phyloP scores from a whole-genome alignment of 805 yeast genomes.

The Metschnikowia arizonensis region DNA sequence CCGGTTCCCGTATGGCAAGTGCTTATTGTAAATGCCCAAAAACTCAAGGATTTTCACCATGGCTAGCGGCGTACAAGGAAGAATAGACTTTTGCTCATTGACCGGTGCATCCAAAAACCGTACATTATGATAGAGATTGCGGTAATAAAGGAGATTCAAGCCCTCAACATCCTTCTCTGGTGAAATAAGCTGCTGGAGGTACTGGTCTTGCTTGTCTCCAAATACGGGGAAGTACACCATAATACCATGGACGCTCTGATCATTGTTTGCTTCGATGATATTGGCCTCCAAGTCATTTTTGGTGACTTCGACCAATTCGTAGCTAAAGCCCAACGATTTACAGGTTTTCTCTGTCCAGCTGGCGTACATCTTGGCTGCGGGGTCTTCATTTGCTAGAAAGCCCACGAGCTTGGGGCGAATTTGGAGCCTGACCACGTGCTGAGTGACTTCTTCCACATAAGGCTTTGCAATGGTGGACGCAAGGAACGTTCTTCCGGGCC shows the following conservation, averaged over 20 bases:
- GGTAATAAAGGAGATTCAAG: constrained; percentile 81
- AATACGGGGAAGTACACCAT: constrained; percentile 98
- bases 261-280: constrained; percentile 76
- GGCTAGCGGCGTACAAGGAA: constrained; percentile 97
- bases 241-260: constrained; percentile 77
- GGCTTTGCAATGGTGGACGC: constrained; percentile 86
- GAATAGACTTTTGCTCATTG: constrained; percentile 68
- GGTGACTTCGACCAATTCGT: constrained; percentile 67
- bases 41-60: constrained; percentile 89
- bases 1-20: constrained; percentile 85
- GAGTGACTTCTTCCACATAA: constrained; percentile 66
- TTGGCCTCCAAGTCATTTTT: constrained; percentile 84
- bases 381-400: constrained; percentile 85
- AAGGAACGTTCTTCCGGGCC: constrained; percentile 69
- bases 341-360: constrained; percentile 93
- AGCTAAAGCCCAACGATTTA: constrained; percentile 77
- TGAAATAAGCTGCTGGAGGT: constrained; percentile 89
- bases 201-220: constrained; percentile 92
- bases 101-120: constrained; percentile 73
- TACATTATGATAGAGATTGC: constrained; percentile 90
- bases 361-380: constrained; percentile 94
- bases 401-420: constrained; percentile 81
- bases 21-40: constrained; percentile 77
- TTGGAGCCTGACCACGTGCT: constrained; percentile 49
- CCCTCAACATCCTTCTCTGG: constrained; percentile 96